Evolutionary conservation across 176 grass and related monocot species (phyloP), one percentile per base, ranked within the genome.

Genomic region (Dactylis glomerata): DNA sequence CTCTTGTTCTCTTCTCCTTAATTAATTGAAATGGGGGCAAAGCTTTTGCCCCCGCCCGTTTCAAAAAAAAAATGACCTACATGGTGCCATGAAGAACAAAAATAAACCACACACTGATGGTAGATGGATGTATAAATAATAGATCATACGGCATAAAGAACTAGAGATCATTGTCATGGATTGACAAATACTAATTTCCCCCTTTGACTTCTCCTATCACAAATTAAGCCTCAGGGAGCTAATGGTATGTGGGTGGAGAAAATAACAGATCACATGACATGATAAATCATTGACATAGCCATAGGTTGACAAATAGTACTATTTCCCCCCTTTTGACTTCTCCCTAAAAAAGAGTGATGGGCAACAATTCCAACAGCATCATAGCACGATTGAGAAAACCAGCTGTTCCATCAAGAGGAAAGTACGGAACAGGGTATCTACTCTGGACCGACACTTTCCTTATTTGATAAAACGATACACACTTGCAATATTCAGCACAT

Each of bases 401-500:
- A 73, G 65, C 24, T 72, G 16, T 68, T 46, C 6, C 20, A 22
- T 26, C 1, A 24, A 72, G 33, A 37, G 46, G 28, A n/a, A n/a
- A n/a, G n/a, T n/a, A n/a, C n/a, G n/a, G n/a, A 73, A 80, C 57
- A 76, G 31, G 57, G 6, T 36, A 36, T 75, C 87, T 59, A 65
- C 77, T 15, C 73, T 54, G 17, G 37, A 77, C 51, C 59, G 6
- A 1, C 8, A 41, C 20, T 28, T 28, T 22, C 3, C 3, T 81
- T 2, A 15, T 66, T 36, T 66, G 31, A 10, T n/a, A 49, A 47
- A 79, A 19, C 19, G 1, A 27, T 19, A 5, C 10, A 32, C 62
- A 81, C 69, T 68, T 19, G 52, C 6, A 58, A 8, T 22, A 75
- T 73, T 64, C 15, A 23, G 8, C 24, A 85, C 34, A 85, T 76